phyloP scores from a whole-genome alignment of 768 basidiomycete species.

The Lentinula boryana region DNA sequence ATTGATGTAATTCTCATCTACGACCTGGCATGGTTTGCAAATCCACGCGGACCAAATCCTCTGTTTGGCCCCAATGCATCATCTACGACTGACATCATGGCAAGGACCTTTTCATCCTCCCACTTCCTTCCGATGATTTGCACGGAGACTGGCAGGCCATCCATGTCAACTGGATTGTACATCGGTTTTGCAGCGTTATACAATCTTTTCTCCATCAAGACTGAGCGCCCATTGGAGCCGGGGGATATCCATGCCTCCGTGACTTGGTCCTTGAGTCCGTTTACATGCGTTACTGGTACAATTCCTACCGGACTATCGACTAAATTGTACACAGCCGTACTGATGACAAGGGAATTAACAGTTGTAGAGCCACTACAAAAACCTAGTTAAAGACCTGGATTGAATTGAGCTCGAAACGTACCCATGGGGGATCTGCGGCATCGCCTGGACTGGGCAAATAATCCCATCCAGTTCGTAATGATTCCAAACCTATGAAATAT shows the following conservation, averaged over 20 bases:
- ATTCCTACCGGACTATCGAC: slow-evolving; percentile 68
- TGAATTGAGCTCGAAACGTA: slow-evolving; percentile 23
- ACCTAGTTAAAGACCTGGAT: background rate
- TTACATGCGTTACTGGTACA: slow-evolving; percentile 81
- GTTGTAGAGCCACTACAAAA: slow-evolving; percentile 41
- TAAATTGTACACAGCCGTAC: slow-evolving; percentile 70
- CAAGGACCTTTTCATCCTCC: slow-evolving; percentile 82
- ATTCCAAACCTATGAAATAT: slow-evolving; percentile 57
- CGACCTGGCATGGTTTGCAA: background rate
- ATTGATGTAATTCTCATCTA: background rate
- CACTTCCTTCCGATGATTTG: slow-evolving; percentile 75
- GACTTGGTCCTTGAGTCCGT: slow-evolving; percentile 50
- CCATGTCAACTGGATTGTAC: slow-evolving; percentile 67
- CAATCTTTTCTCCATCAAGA: slow-evolving; percentile 51
- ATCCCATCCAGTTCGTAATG: slow-evolving; percentile 64
- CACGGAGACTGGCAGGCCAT: slow-evolving; percentile 77
- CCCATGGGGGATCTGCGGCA: slow-evolving; percentile 72
- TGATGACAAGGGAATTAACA: slow-evolving; percentile 45
- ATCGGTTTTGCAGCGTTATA: slow-evolving; percentile 46
- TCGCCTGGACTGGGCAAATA: slow-evolving; percentile 66
- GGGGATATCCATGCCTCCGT: slow-evolving; percentile 52
- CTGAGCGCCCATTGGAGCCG: slow-evolving; percentile 39
- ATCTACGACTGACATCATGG: slow-evolving; percentile 76
- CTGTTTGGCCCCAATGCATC: slow-evolving; percentile 48
- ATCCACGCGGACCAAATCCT: slow-evolving; percentile 62